phyloP scores from a whole-genome alignment of 192 early-diverging fungal genomes.

The Linnemannia schmuckeri region DNA sequence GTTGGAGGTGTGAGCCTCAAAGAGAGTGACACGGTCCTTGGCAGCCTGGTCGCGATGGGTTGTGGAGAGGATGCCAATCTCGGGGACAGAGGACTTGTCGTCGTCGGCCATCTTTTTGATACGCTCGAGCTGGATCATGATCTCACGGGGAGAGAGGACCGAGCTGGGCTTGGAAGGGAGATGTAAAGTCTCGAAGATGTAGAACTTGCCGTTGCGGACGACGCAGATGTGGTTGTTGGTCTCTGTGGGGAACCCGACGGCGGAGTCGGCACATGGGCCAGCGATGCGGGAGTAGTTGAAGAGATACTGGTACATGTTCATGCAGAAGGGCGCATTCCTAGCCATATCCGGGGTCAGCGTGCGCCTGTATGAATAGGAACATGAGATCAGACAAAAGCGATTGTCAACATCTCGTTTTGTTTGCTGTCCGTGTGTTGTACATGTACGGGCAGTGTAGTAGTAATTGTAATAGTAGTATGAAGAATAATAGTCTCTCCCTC shows the following conservation, averaged over 20 bases:
- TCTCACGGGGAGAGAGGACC: conserved; percentile 46
- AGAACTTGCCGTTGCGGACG: conserved; percentile 84
- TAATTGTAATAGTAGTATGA: no score
- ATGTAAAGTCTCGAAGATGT: conserved; percentile 70
- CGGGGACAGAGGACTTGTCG: conserved; percentile 61
- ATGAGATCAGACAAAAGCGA: conserved; percentile 37
- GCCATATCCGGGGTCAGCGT: conserved; percentile 78
- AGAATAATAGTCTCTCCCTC: conserved; percentile 20
- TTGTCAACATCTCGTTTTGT: neutral
- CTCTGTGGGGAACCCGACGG: conserved; percentile 69
- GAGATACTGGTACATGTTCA: conserved; percentile 87
- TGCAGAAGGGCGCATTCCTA: conserved; percentile 78
- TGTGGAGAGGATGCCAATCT: conserved; percentile 69
- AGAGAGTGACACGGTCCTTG: conserved; percentile 67
- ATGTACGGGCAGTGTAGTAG: no score
- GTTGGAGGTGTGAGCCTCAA: conserved; percentile 72
- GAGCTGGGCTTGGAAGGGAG: conserved; percentile 55
- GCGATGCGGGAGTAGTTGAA: conserved; percentile 89
- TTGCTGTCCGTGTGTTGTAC: neutral
- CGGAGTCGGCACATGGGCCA: conserved; percentile 72
- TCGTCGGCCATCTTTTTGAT: conserved; percentile 75
- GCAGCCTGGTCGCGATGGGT: conserved; percentile 68
- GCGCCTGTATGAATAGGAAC: conserved; percentile 62
- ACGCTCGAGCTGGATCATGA: conserved; percentile 72
- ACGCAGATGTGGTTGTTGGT: conserved; percentile 82